Evolutionary conservation across 768 basidiomycete genomes (phyloP).

Genomic region (Hypholoma sublateritium): DNA sequence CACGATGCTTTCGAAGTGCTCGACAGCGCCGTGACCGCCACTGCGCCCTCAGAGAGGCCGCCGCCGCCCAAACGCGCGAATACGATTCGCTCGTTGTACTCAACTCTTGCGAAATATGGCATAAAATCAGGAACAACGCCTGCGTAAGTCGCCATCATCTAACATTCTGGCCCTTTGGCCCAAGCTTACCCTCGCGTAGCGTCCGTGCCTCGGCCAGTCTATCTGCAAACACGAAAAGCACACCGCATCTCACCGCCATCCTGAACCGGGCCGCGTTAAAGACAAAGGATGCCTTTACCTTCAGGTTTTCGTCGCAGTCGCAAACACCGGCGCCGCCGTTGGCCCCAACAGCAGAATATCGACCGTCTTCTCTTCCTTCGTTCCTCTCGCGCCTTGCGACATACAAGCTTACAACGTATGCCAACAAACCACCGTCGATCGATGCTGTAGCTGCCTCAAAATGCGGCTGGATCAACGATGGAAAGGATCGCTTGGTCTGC

Average conservation of each 20-base stretch:
- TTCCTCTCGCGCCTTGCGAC: slow-evolving; percentile 75
- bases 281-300: slow-evolving; percentile 49
- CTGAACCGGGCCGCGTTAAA: slow-evolving; percentile 63
- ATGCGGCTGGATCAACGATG: slow-evolving; percentile 84
- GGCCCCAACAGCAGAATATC: slow-evolving; percentile 56
- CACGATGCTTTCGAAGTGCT: slow-evolving; percentile 76
- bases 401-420: slow-evolving; percentile 77
- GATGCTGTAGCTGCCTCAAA: slow-evolving; percentile 80
- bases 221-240: slow-evolving; percentile 43
- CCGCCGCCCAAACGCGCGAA: slow-evolving; percentile 55
- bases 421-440: slow-evolving; percentile 71
- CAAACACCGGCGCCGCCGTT: slow-evolving; percentile 30
- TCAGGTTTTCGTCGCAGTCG: slow-evolving; percentile 36
- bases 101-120: slow-evolving; percentile 78
- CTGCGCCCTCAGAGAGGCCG: slow-evolving; percentile 30
- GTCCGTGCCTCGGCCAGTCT: slow-evolving; percentile 10
- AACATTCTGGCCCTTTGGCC: not conserved
- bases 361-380: slow-evolving; percentile 74
- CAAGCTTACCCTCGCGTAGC: slow-evolving; percentile 1
- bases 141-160: slow-evolving; percentile 4
- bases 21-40: slow-evolving; percentile 58
- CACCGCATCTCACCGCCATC: slow-evolving; percentile 72
- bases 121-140: slow-evolving; percentile 46
- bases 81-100: slow-evolving; percentile 64
- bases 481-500: slow-evolving; percentile 77